Evolutionary conservation across 2,329 filamentous ascomycete genomes (phyloP).

Genomic region (Periconia digitata): DNA sequence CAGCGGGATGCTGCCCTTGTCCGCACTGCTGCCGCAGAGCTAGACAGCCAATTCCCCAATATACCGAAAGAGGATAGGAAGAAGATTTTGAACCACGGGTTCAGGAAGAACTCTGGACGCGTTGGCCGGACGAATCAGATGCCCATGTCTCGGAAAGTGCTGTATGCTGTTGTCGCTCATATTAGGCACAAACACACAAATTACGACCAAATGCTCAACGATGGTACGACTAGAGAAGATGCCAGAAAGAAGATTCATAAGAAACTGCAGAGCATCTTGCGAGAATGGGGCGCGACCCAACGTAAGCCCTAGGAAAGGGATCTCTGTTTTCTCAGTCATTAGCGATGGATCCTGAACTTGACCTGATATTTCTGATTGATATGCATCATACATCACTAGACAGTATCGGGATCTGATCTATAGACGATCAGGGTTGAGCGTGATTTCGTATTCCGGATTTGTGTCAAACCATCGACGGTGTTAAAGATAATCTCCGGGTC

Average conservation of each 20-base stretch:
- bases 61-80: slow-evolving; percentile 43
- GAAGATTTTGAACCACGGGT: slow-evolving; percentile 45
- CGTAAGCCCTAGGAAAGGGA: slow-evolving; percentile 16
- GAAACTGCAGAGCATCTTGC: slow-evolving; percentile 22
- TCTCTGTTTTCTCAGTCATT: neutral
- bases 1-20: slow-evolving; percentile 27
- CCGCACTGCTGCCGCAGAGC: slow-evolving; percentile 26
- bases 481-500: neutral
- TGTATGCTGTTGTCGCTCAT: slow-evolving; percentile 53
- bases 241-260: slow-evolving; percentile 26
- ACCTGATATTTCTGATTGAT: slow-evolving; percentile 15
- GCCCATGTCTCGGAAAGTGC: slow-evolving; percentile 43
- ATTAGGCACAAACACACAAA: slow-evolving; percentile 52
- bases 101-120: slow-evolving; percentile 50
- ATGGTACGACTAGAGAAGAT: slow-evolving; percentile 14
- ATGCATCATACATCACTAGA: neutral
- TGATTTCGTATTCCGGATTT: neutral
- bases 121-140: slow-evolving; percentile 51
- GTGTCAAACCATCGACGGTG: neutral
- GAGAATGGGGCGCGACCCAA: slow-evolving; percentile 27
- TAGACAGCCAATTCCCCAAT: slow-evolving; percentile 45
- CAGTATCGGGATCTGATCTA: neutral
- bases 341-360: too few relatives aligned
- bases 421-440: neutral
- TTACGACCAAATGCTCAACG: slow-evolving; percentile 48